Conservation (phyloP, 2,329 filamentous ascomycete species). For the Fusarium agapanthi region DNA sequence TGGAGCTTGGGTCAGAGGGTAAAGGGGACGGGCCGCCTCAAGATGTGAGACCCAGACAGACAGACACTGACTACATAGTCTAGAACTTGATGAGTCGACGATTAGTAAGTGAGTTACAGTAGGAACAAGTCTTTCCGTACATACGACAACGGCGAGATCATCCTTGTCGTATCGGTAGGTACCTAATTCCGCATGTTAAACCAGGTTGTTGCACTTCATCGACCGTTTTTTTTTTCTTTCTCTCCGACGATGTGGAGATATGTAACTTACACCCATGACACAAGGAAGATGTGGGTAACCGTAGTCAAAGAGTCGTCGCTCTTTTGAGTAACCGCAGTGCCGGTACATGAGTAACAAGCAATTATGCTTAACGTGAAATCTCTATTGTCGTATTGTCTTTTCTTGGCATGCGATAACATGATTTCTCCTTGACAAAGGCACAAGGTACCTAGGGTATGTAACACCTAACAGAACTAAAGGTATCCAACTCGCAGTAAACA, state of each 20-base stretch:
- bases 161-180: background rate
- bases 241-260: background rate
- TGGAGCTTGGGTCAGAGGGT: background rate
- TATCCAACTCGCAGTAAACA: background rate
- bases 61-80: background rate
- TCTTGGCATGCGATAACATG: background rate
- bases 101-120: background rate
- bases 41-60: background rate
- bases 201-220: background rate
- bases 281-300: background rate
- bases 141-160: background rate
- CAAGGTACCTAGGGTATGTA: background rate
- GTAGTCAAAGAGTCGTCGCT: background rate
- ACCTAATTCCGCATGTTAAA: background rate
- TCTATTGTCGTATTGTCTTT: background rate
- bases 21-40: constrained; percentile 24
- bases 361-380: background rate
- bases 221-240: background rate
- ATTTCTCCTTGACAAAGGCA: background rate
- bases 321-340: background rate
- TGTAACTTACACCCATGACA: background rate
- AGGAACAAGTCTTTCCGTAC: background rate
- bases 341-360: background rate
- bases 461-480: background rate
- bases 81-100: background rate